Evolutionary conservation across 2,329 filamentous ascomycete species (phyloP).

Genomic region (Stagonosporopsis chrysanthemi): DNA sequence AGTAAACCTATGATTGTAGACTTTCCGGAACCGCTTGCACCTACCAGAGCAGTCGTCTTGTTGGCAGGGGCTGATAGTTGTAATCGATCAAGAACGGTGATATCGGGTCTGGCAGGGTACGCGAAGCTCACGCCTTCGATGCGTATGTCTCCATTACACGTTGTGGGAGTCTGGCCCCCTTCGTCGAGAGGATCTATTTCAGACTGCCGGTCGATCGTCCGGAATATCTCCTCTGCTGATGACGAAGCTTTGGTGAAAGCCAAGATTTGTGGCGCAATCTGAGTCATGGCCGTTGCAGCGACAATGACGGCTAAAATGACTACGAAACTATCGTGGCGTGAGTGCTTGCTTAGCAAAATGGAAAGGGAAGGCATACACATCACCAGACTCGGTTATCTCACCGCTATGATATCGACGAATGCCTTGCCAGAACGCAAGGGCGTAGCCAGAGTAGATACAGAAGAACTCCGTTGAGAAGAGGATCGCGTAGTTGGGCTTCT

Average conservation of each 20-base stretch:
- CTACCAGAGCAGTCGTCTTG: conserved; percentile 91
- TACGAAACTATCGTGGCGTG: conserved; percentile 21
- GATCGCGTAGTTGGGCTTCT: conserved; percentile 53
- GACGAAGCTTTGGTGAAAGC: conserved; percentile 58
- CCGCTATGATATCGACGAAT: conserved; percentile 63
- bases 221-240: conserved; percentile 44
- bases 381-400: conserved; percentile 58
- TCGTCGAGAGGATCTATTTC: conserved; percentile 68
- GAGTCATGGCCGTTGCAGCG: conserved; percentile 74
- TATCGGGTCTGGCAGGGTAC: conserved; percentile 90
- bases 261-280: conserved; percentile 88
- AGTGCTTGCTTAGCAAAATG: neutral
- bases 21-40: conserved; percentile 92
- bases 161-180: conserved; percentile 29
- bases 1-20: conserved; percentile 85
- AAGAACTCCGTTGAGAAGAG: conserved; percentile 55
- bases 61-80: conserved; percentile 81
- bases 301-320: conserved; percentile 48
- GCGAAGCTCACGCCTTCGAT: conserved; percentile 85
- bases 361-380: conserved; percentile 33
- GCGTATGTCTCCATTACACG: conserved; percentile 65
- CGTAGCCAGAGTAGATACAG: conserved; percentile 56
- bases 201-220: conserved; percentile 78
- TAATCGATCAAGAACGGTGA: conserved; percentile 84
- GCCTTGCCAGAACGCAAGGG: conserved; percentile 56